These are phyloP conservation scores for Dactylellina drechsleri DNA, from an alignment of 2,329 filamentous ascomycete genomes.

Conservation along the genomic window DNA sequence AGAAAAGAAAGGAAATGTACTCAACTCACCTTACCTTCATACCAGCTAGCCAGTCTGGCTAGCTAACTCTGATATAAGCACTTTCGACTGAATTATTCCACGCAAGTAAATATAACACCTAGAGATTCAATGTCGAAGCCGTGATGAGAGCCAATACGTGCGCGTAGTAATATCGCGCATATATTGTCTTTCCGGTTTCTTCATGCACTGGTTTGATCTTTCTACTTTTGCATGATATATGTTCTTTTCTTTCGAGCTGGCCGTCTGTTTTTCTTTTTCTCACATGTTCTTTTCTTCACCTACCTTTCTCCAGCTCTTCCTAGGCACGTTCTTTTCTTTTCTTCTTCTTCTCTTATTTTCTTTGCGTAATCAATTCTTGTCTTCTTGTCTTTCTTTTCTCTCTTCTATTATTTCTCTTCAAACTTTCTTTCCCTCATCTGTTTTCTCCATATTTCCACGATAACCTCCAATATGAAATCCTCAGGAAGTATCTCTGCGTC, in stretches of 20 bases:
- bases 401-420: conserved; percentile 39
- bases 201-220: conserved; percentile 19
- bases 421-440: conserved; percentile 23
- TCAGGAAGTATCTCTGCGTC: not conserved
- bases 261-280: conserved; percentile 7
- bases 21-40: no score
- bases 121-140: no score
- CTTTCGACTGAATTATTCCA: no score
- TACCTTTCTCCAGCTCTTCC: conserved; percentile 34
- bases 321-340: conserved; percentile 21
- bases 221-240: conserved; percentile 8
- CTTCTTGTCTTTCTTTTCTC: conserved; percentile 18
- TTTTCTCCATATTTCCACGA: conserved; percentile 51
- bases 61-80: no score
- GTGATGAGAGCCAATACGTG: no score
- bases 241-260: conserved; percentile 12
- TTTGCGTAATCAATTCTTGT: conserved; percentile 19
- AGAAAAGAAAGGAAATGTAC: no score
- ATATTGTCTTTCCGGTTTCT: not conserved
- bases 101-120: no score
- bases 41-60: no score
- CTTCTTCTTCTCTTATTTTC: conserved; percentile 29
- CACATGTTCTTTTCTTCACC: conserved; percentile 12
- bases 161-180: no score
- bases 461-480: conserved; percentile 7